Evolutionary conservation across 2,329 filamentous ascomycete genomes (phyloP), one percentile per base, ranked within the genome.

Genomic region (Laburnicola sp.): DNA sequence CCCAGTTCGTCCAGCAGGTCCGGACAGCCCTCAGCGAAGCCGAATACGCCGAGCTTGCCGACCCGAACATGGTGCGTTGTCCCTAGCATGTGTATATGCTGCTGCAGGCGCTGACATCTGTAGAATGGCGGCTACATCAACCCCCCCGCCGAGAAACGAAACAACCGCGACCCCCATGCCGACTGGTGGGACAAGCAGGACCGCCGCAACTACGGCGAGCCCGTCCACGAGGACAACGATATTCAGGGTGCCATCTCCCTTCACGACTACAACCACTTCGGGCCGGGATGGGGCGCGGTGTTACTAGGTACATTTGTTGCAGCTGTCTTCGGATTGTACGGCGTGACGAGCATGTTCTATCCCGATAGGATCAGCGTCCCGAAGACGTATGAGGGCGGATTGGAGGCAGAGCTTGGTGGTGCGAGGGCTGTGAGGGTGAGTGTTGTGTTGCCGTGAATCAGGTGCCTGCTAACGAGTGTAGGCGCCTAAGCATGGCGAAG

Each of bases 151-250:
- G 79, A 93, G 75, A 97, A 96, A 82, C 88, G 93, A 64, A 87
- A 91, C 74, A 89, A 91, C 78, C 90, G 94, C 72, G 94, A 97
- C 75, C 94, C 95, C 31, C 84, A 97, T 73, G 93, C 76, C 70
- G 86, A 90, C 71, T 99, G 91, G 91, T 97, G 91, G 90, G 93
- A 99, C 77, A 88, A 91, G 75, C 94, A 99, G 78, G 94, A 97
- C 76, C 87, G 92, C 72, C 86, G 94, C 68, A 97, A 99, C 82
- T 97, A 89, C 73, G 92, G 92, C 75, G 95, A 99, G 76, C 90
- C 93, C 9, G 85, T 96, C 45, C 93, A 99, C 75, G 95, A 99
- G 76, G 94, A 99, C 75, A 88, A 97, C 75, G 95, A 99, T 73
- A 82, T 91, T 51, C 81, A 97, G 51, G 92, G 91, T 64, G 87